Percentiles rank a stretch among this genome's conserved stretches.
These are phyloP conservation scores for Tetradesmus lagerheimii DNA, from an alignment of 139 green algal species.

Conservation along the genomic window DNA sequence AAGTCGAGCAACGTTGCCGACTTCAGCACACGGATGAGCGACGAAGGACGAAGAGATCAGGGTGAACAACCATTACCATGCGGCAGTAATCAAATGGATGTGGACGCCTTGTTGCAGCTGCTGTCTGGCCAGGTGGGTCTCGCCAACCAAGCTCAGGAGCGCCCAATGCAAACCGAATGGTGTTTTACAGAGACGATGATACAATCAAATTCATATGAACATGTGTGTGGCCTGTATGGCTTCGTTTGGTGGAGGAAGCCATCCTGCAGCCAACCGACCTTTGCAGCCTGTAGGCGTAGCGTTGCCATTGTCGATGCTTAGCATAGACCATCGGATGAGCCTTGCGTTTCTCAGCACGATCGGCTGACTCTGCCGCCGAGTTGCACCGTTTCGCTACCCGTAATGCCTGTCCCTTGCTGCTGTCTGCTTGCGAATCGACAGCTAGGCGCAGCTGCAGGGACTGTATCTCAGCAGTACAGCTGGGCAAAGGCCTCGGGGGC, in stretches of 20 bases:
- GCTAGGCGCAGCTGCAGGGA: not conserved
- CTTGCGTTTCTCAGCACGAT: not conserved
- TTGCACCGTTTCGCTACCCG: not conserved
- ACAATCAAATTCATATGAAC: not conserved
- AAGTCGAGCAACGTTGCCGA: not conserved
- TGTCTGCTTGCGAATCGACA: not conserved
- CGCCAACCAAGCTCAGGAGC: not conserved
- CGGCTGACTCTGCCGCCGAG: not conserved
- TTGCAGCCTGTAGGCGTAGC: not conserved
- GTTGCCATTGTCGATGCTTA: not conserved
- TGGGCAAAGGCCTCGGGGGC: not conserved
- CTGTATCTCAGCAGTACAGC: not conserved
- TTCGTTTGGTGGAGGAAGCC: too few species aligned
- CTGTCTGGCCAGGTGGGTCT: not conserved
- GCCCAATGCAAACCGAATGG: not conserved
- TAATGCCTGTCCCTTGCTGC: not conserved
- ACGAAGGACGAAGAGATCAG: not conserved
- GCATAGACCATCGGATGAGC: too few species aligned
- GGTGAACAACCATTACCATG: not conserved
- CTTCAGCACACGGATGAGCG: not conserved
- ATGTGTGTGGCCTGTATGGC: not conserved
- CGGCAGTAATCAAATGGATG: not conserved
- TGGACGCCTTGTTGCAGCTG: not conserved
- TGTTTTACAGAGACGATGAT: not conserved
- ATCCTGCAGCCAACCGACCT: not conserved